A percentile compares a stretch with the other conserved stretches of the same genome.
Conservation (phyloP, 139 green algal species). For the Volvox africanus region DNA sequence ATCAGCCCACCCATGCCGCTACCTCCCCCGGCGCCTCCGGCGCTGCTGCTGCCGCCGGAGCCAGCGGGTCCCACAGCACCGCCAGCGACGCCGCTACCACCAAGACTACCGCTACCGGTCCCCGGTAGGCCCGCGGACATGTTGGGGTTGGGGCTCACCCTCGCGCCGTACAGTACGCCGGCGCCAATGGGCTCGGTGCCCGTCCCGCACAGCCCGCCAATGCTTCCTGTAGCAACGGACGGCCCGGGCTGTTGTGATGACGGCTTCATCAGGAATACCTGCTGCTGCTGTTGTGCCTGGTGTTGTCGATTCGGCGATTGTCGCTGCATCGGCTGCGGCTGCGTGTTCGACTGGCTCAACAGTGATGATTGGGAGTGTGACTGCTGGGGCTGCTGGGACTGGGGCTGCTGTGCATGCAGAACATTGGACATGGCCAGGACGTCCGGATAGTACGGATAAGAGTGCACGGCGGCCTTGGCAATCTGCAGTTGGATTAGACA, state of each 20-base stretch:
- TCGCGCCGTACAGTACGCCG: neutral
- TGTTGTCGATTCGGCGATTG: neutral
- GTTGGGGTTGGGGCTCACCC: neutral
- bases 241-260: neutral
- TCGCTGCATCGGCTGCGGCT: neutral
- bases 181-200: neutral
- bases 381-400: neutral
- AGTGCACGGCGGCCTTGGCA: conserved; percentile 40
- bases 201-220: neutral
- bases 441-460: conserved; percentile 54
- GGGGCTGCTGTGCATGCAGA: conserved; percentile 25
- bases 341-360: neutral
- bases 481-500: conserved; percentile 23
- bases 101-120: neutral
- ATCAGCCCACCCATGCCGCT: neutral
- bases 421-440: conserved; percentile 51
- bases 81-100: neutral
- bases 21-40: neutral
- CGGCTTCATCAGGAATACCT: neutral
- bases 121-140: neutral
- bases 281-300: conserved; percentile 21
- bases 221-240: neutral
- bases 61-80: neutral
- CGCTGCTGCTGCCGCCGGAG: conserved; percentile 1
- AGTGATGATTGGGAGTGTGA: neutral